Evolutionary conservation across 2,329 filamentous ascomycete species (phyloP).

Genomic region (Fusarium lateritium): DNA sequence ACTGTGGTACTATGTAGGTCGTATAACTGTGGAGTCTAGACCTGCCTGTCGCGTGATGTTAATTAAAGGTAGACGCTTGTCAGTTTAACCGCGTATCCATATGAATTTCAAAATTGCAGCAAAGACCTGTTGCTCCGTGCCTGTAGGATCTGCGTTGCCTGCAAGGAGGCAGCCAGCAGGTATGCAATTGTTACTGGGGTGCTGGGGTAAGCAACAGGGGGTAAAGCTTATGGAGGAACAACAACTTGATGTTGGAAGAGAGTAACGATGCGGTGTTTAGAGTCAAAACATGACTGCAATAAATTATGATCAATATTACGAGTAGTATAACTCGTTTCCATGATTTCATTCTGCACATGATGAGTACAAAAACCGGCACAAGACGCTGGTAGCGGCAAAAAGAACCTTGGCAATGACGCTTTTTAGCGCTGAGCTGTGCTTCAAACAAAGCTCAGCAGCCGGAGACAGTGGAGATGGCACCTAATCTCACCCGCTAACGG

Average conservation of each 20-base stretch:
- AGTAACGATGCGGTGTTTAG: too few species aligned
- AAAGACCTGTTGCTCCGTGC: constrained; percentile 25
- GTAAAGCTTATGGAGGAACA: constrained; percentile 11
- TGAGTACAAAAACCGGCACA: constrained; percentile 22
- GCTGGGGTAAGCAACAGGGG: constrained; percentile 19
- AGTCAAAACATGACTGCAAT: too few species aligned
- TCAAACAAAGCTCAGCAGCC: constrained; percentile 28
- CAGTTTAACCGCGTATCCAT: constrained; percentile 22
- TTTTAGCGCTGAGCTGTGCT: constrained; percentile 30
- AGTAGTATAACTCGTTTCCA: neutral
- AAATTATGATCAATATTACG: too few species aligned
- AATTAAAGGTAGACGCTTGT: constrained; percentile 17
- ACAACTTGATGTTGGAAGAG: too few species aligned
- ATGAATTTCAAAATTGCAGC: constrained; percentile 17
- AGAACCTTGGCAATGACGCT: constrained; percentile 35
- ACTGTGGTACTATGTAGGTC: too few species aligned
- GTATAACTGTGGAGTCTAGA: constrained; percentile 20
- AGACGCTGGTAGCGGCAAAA: constrained; percentile 19
- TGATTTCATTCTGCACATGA: constrained; percentile 29
- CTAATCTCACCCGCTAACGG: constrained; percentile 31
- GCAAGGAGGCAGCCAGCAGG: constrained; percentile 36
- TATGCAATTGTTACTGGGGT: constrained; percentile 21
- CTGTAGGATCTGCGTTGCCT: constrained; percentile 27
- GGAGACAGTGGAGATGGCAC: too few species aligned
- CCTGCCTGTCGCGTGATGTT: constrained; percentile 41